Evolutionary conservation across 805 yeast genomes (phyloP), one percentile per base, ranked within the genome.

Genomic region (Zygosaccharomyces bailii): DNA sequence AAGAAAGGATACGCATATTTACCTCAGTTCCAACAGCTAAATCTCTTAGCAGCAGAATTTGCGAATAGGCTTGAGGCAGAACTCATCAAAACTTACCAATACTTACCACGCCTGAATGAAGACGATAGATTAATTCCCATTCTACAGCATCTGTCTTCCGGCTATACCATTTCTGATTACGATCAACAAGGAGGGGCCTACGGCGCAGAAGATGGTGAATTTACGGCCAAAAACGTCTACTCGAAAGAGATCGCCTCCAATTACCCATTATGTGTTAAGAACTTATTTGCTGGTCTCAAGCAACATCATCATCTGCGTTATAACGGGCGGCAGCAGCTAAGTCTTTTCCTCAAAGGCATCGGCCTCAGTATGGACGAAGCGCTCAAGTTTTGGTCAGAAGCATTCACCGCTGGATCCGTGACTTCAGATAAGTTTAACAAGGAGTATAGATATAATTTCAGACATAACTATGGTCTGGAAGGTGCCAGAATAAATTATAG

Each of bases 301-400:
- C 55, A 68, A 11, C 72, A 77, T 40, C 82, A 83, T 41, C 98
- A 91, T 68, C 76, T 93, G 59, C 80, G 83, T 59, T 86, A 86
- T 65, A 72, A 72, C 13, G 96, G 89, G 1, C 82, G 99, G 63
- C 89, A 82, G 55, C 97, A 91, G 65, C 72, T 89, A 42, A 80
- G 88, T 3, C 67, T 87, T 14, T 93, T 93, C 65, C 70, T 93
- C 45, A 90, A 90, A 63, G 96, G 95, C 20, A 82, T 88, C 53
- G 99, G 99, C 0, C 71, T 93, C 46, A 76, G 76, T 34, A 82
- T 86, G 5, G 96, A 89, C 46, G 97, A 93, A 60, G 90, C 97
- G 0, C 63, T 91, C 46, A 78, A 76, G 54, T 91, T 89, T 64
- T 93, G 97, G 96, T 70, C 81, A 9, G 68, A 67, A 42, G 83